These are phyloP conservation scores for Cercospora janseana DNA, from an alignment of 2,329 filamentous ascomycete species.

Conservation along the genomic window DNA sequence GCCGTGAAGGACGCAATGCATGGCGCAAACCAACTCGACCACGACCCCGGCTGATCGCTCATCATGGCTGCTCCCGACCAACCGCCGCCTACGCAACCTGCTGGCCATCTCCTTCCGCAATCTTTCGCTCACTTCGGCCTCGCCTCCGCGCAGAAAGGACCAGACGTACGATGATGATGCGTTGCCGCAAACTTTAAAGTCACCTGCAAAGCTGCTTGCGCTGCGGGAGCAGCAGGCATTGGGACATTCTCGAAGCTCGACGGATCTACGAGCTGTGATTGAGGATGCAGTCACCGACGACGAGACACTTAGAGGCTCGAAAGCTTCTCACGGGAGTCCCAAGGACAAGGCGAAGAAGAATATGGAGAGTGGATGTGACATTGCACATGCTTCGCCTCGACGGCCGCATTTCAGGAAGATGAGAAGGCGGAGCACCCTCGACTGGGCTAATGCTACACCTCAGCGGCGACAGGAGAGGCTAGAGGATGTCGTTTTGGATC, in stretches of 20 bases:
- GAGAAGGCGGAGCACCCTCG: constrained; percentile 59
- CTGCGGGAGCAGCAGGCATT: constrained; percentile 50
- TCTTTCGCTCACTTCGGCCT: constrained; percentile 63
- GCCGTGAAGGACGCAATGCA: constrained; percentile 20
- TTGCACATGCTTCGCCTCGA: constrained; percentile 19
- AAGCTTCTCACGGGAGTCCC: constrained; percentile 22
- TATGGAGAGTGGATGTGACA: constrained; percentile 30
- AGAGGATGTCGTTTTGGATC: constrained; percentile 67
- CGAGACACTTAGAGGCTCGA: neutral
- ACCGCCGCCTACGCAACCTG: constrained; percentile 83
- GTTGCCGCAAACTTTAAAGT: constrained; percentile 64
- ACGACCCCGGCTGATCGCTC: constrained; percentile 46
- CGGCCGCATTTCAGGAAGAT: constrained; percentile 42
- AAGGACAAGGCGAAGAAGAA: neutral
- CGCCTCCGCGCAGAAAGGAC: constrained; percentile 45
- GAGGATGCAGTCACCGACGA: constrained; percentile 26
- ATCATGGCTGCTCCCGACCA: constrained; percentile 62
- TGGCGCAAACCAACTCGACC: constrained; percentile 26
- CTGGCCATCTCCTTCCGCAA: constrained; percentile 86
- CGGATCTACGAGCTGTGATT: constrained; percentile 47
- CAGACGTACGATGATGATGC: constrained; percentile 75
- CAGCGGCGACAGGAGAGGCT: constrained; percentile 68
- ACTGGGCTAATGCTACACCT: constrained; percentile 61
- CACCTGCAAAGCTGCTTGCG: constrained; percentile 64
- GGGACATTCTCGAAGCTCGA: constrained; percentile 60